Evolutionary conservation across 768 basidiomycete species (phyloP), one percentile per base, ranked within the genome.

Genomic region (Amanita fuliginea): DNA sequence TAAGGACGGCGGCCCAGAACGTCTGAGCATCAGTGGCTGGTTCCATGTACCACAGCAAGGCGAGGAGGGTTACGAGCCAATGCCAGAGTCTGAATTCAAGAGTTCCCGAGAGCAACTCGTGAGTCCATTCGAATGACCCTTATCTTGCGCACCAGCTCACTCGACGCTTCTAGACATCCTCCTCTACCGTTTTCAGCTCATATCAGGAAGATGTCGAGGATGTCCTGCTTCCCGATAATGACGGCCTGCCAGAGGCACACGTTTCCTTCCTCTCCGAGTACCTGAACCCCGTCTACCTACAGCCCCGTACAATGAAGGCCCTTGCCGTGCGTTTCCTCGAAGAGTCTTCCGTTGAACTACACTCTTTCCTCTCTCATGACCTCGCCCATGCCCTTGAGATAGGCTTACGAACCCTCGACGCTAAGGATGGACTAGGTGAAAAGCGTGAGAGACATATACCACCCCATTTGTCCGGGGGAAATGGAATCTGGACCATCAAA

Each of bases 21-120:
- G 95, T 32, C 65, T 97, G 57, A 91, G 87, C 55, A 87, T 97
- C 57, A 92, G 87, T 57, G 95, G 95, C 6, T 98, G 95, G 95
- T 98, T 97, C 69, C 95, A 98, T 61, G 81, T 83, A 19, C 84
- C 91, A 0, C 81, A 95, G 59, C 81, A 86, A 54, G 91, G 88
- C 9, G 95, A 98, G 62, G 86, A 92, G 34, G 93, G 89, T 0
- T 91, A 89, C 58, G 72, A 77, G 42, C 67, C 72, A 0, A 80
- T 82, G 13, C 59, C 64, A 34, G 63, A 60, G 24, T 57, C 67
- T 18, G 71, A 76, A 45, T 56, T 74, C 28, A 85, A 87, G 65
- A 91, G 83, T 63, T 94, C 92, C 3, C 75, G 94, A 49, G 88
- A 94, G 61, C 95, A 97, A 64, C 83, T 98, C 32, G 94, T 95